Conservation (phyloP, 176 grass and related monocot species). For the Carex myosuroides region DNA sequence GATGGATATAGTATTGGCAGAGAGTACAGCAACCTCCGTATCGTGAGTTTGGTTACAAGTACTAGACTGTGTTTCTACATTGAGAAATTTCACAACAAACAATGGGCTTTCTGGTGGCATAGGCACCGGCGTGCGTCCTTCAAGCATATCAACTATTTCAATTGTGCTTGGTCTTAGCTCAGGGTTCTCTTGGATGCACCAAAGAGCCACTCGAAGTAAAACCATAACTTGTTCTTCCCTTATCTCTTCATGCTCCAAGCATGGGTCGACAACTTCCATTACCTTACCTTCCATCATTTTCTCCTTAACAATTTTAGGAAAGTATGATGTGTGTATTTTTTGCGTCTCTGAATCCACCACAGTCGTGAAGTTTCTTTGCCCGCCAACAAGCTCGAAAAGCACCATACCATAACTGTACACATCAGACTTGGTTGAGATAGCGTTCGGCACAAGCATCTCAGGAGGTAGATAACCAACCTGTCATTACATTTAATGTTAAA, state of each 20-base stretch:
- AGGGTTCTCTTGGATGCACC: slow-evolving; percentile 35
- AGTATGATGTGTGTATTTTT: neutral
- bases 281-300: slow-evolving; percentile 25
- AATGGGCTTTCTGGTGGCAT: slow-evolving; percentile 38
- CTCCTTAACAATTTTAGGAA: slow-evolving; percentile 27
- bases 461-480: no score
- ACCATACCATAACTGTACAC: slow-evolving; percentile 64
- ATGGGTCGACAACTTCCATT: slow-evolving; percentile 42
- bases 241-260: slow-evolving; percentile 11
- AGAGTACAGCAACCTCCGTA: neutral
- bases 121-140: slow-evolving; percentile 28
- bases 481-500: neutral
- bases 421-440: slow-evolving; percentile 39
- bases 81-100: slow-evolving; percentile 17
- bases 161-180: slow-evolving; percentile 39
- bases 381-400: slow-evolving; percentile 46
- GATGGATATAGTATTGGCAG: neutral
- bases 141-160: slow-evolving; percentile 37
- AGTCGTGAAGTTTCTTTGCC: slow-evolving; percentile 21
- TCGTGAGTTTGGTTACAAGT: neutral
- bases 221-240: slow-evolving; percentile 24
- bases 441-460: no score
- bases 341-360: neutral
- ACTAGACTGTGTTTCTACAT: neutral
- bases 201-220: slow-evolving; percentile 35